Conservation (phyloP, 2,329 filamentous ascomycete genomes). For the Myriosclerotinia scirpicola region DNA sequence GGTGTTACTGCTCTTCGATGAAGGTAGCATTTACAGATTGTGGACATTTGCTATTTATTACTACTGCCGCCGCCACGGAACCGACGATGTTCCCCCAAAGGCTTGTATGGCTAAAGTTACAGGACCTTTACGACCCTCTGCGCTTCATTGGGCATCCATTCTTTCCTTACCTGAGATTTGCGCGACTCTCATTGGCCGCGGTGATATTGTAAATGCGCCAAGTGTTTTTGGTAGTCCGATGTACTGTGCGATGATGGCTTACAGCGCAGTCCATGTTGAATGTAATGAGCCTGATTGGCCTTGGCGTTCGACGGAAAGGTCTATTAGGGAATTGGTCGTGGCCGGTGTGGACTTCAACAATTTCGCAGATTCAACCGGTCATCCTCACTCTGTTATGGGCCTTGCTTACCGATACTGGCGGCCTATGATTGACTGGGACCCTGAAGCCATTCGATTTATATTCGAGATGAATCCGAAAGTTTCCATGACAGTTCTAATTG, state of each 20-base stretch:
- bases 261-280: background rate
- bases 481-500: background rate
- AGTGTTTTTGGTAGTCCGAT: background rate
- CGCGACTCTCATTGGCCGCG: background rate
- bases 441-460: no score
- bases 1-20: background rate
- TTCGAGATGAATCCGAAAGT: background rate
- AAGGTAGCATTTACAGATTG: background rate
- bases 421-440: no score
- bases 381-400: background rate
- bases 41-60: background rate
- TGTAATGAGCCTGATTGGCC: no score
- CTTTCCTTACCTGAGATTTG: background rate
- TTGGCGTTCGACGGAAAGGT: background rate
- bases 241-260: background rate
- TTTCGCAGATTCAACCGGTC: background rate
- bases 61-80: no score
- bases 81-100: no score
- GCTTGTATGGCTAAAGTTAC: background rate
- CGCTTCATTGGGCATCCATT: slow-evolving; percentile 13
- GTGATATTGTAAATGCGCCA: background rate
- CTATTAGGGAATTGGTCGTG: background rate
- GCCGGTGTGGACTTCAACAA: background rate
- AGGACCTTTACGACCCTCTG: background rate
- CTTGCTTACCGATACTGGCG: background rate